Percentiles rank a stretch among this genome's conserved stretches.
These are phyloP conservation scores for Schoenoplectus triqueter DNA, from an alignment of 202 grass and related monocot genomes.

Conservation along the genomic window DNA sequence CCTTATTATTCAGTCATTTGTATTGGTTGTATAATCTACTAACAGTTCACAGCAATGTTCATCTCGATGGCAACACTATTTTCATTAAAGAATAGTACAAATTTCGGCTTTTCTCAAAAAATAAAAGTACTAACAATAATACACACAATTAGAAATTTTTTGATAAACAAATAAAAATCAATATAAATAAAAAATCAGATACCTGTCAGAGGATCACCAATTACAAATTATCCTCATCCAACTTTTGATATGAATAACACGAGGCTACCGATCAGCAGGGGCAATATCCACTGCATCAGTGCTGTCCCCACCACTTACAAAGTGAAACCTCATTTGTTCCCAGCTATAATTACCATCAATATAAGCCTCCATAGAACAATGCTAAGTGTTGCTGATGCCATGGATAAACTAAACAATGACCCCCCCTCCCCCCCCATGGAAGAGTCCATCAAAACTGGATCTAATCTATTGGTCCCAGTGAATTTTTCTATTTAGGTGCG, in stretches of 20 bases:
- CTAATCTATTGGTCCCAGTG: too few species aligned
- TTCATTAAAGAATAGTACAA: constrained; percentile 38
- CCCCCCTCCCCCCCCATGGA: too few species aligned
- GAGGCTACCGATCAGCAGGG: constrained; percentile 54
- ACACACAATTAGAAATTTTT: constrained; percentile 39
- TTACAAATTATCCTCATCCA: constrained; percentile 47
- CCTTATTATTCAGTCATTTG: constrained; percentile 29
- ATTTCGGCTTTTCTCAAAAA: constrained; percentile 22
- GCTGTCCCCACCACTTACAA: constrained; percentile 45
- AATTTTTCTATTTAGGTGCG: too few species aligned
- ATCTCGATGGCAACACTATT: constrained; percentile 28
- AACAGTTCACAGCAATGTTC: constrained; percentile 25
- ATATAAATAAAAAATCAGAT: constrained; percentile 46
- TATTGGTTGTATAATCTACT: constrained; percentile 14
- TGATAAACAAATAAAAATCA: constrained; percentile 46
- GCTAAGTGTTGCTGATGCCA: neutral
- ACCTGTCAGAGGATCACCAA: constrained; percentile 50
- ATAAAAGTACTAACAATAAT: constrained; percentile 37
- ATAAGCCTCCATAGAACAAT: constrained; percentile 22
- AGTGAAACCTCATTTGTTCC: constrained; percentile 54
- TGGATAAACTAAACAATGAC: constrained; percentile 11
- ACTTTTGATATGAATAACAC: constrained; percentile 48
- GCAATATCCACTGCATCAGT: constrained; percentile 44
- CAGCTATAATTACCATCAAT: constrained; percentile 42
- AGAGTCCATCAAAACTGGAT: too few species aligned